A percentile compares a stretch with the other conserved stretches of the same genome.
These are phyloP conservation scores for Tolypocladium amazonense DNA, from an alignment of 2,329 filamentous ascomycete genomes.

Conservation along the genomic window DNA sequence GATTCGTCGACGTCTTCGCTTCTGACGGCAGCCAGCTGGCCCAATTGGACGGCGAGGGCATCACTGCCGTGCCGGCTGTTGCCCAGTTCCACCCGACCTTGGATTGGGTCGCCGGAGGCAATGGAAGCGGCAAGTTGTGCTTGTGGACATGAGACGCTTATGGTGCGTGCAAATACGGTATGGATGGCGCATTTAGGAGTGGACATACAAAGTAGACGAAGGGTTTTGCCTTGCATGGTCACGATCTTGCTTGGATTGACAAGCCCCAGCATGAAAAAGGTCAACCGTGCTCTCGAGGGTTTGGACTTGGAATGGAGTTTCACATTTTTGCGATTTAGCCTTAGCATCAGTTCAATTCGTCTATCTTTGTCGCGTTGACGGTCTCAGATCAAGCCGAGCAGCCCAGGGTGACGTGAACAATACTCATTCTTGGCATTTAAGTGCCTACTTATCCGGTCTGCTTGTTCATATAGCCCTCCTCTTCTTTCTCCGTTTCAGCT, in stretches of 20 bases:
- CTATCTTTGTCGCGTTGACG: neutral
- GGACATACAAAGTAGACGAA: neutral
- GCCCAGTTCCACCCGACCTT: constrained; percentile 78
- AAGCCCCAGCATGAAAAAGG: neutral
- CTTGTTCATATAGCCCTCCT: no score
- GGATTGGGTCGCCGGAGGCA: constrained; percentile 90
- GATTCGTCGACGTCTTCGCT: constrained; percentile 87
- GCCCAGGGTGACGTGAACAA: neutral
- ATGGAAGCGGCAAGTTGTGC: constrained; percentile 83
- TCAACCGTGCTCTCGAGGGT: neutral
- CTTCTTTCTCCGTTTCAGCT: no score
- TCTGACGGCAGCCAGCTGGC: constrained; percentile 76
- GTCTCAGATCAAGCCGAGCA: neutral
- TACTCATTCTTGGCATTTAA: neutral
- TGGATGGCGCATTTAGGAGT: neutral
- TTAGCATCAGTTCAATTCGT: neutral
- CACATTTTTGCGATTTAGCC: neutral
- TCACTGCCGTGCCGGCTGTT: constrained; percentile 89
- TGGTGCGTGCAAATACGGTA: neutral
- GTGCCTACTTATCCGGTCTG: no score
- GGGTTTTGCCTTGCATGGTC: neutral
- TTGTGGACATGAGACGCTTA: constrained; percentile 60
- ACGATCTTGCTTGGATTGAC: neutral
- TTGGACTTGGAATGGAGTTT: neutral
- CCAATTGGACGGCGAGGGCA: constrained; percentile 77